Evolutionary conservation across 1,139 yeast genomes (phyloP).

Genomic region (Scheffersomyces illinoinensis): DNA sequence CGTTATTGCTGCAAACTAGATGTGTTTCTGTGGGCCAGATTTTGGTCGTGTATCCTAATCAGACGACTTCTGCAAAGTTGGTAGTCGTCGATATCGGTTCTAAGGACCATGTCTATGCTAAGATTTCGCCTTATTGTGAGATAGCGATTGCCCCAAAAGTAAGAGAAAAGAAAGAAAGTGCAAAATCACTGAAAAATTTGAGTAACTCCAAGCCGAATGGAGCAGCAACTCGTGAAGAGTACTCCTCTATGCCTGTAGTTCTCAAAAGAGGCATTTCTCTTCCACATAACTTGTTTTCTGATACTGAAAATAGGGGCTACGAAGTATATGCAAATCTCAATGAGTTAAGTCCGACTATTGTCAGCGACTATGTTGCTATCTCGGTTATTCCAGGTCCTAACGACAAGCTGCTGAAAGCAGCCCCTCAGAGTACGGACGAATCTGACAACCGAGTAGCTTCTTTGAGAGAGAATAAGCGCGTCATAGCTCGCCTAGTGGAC

Average conservation of each 20-base stretch:
- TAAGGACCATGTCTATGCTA: slow-evolving; percentile 47
- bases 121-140: slow-evolving; percentile 72
- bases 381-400: slow-evolving; percentile 60
- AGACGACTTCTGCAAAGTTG: slow-evolving; percentile 63
- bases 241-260: slow-evolving; percentile 35
- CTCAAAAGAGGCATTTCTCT: slow-evolving; percentile 57
- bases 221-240: slow-evolving; percentile 34
- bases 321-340: slow-evolving; percentile 47
- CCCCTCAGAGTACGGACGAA: slow-evolving; percentile 12
- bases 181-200: slow-evolving; percentile 8
- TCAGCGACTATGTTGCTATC: slow-evolving; percentile 55
- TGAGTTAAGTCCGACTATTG: slow-evolving; percentile 31
- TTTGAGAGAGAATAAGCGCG: slow-evolving; percentile 40
- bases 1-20: slow-evolving; percentile 76
- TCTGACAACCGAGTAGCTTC: slow-evolving; percentile 8
- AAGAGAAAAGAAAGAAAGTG: slow-evolving; percentile 35
- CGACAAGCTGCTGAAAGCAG: slow-evolving; percentile 20
- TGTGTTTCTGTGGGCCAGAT: slow-evolving; percentile 64
- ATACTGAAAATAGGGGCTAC: slow-evolving; percentile 16
- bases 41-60: slow-evolving; percentile 71
- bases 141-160: slow-evolving; percentile 82
- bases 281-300: slow-evolving; percentile 46
- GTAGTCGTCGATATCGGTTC: slow-evolving; percentile 65
- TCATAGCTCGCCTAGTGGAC: slow-evolving; percentile 57
- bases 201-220: slow-evolving; percentile 22